These are phyloP conservation scores for Colletotrichum sidae DNA, from an alignment of 2,329 filamentous ascomycete genomes.

Conservation along the genomic window DNA sequence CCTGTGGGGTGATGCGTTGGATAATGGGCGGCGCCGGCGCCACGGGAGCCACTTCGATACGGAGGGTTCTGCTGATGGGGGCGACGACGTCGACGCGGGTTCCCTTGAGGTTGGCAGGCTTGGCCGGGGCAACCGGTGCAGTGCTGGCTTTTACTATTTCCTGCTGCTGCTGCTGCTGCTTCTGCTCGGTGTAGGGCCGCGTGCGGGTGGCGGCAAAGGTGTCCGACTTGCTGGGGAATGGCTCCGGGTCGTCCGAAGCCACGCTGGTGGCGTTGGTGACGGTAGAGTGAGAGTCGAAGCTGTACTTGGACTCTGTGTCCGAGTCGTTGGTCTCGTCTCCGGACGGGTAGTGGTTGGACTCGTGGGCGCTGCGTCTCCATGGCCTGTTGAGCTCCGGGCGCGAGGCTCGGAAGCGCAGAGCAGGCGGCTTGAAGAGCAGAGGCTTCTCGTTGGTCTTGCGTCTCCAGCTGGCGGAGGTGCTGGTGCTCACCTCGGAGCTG, in stretches of 20 bases:
- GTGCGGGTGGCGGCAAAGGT: constrained; percentile 16
- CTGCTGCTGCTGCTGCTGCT: constrained; percentile 16
- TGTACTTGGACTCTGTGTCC: constrained; percentile 37
- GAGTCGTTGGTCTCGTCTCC: constrained; percentile 37
- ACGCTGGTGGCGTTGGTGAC: constrained; percentile 38
- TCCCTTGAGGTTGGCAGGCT: constrained; percentile 33
- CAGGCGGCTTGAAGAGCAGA: constrained; percentile 36
- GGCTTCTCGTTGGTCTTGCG: constrained; percentile 23
- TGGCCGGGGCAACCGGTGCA: constrained; percentile 22
- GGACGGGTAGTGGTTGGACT: constrained; percentile 19
- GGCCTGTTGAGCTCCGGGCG: constrained; percentile 28
- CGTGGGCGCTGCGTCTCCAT: constrained; percentile 28
- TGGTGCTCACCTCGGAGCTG: constrained; percentile 29
- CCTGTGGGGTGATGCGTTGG: constrained; percentile 22
- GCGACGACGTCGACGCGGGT: constrained; percentile 30
- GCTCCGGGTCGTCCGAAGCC: constrained; percentile 20
- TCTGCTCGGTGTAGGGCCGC: constrained; percentile 16
- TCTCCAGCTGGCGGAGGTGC: constrained; percentile 28
- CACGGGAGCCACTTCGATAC: constrained; percentile 20
- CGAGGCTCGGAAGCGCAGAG: constrained; percentile 28
- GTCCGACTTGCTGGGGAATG: constrained; percentile 22
- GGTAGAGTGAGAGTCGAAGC: constrained; percentile 32
- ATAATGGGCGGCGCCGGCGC: constrained; percentile 27
- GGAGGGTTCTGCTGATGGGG: constrained; percentile 15
- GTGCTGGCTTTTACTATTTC: constrained; percentile 17